Percentiles rank a stretch among this genome's conserved stretches.
Evolutionary conservation across 148 eudicot species (phyloP).

Genomic region (Nepenthes gracilis): DNA sequence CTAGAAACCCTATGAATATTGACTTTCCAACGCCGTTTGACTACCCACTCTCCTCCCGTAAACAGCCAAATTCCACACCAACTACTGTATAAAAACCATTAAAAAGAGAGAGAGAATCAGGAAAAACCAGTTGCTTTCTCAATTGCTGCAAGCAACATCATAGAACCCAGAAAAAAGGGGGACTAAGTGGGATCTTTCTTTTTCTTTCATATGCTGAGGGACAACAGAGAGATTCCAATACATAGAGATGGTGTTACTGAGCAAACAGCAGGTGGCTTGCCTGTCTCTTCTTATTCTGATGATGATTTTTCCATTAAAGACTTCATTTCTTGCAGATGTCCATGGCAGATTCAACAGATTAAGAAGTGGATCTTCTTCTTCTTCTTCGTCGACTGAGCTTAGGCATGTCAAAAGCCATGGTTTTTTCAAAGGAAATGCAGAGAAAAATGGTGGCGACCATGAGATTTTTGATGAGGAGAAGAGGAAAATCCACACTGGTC

Average conservation of each 20-base stretch:
- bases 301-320: slow-evolving; percentile 7
- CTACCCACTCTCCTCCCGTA: neutral
- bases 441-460: neutral
- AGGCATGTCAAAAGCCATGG: neutral
- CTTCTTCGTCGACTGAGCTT: slow-evolving; percentile 2
- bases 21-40: slow-evolving; percentile 3
- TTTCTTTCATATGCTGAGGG: too few relatives aligned
- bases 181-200: too few relatives aligned
- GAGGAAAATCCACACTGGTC: slow-evolving; percentile 52
- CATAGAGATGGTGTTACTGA: neutral
- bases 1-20: slow-evolving; percentile 3
- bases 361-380: slow-evolving; percentile 1
- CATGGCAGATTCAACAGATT: slow-evolving; percentile 11
- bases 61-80: slow-evolving; percentile 3
- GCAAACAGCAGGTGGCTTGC: slow-evolving; percentile 10
- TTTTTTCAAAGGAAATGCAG: neutral
- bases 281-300: slow-evolving; percentile 21
- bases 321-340: slow-evolving; percentile 6
- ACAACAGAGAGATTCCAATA: neutral
- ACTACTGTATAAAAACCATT: slow-evolving; percentile 1
- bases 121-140: neutral
- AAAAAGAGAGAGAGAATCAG: neutral
- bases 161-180: neutral
- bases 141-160: neutral
- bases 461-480: slow-evolving; percentile 33